Conservation (phyloP, 164 flowering plant species). For the Taxillus chinensis region DNA sequence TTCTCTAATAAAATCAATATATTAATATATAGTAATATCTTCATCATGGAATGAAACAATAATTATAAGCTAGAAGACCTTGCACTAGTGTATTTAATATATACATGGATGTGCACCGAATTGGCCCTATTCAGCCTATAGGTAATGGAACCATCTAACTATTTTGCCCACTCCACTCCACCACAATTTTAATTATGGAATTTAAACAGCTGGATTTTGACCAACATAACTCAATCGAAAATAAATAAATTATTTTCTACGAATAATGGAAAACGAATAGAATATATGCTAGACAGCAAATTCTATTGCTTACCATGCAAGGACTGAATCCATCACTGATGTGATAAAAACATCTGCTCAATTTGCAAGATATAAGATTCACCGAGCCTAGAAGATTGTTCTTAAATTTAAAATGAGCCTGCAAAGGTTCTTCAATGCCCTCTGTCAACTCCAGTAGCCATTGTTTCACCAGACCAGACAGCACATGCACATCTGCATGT, state of each 20-base stretch:
- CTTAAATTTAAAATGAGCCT: slow-evolving; percentile 58
- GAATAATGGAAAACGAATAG: neutral
- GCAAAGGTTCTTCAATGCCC: slow-evolving; percentile 44
- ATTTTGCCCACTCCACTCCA: neutral
- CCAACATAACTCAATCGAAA: no score
- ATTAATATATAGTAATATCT: no score
- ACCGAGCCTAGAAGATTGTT: slow-evolving; percentile 33
- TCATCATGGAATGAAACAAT: no score
- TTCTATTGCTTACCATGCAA: slow-evolving; percentile 44
- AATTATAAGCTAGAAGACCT: no score
- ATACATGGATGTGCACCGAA: neutral
- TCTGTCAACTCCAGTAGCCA: slow-evolving; percentile 72
- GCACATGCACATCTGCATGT: slow-evolving; percentile 42
- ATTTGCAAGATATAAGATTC: slow-evolving; percentile 53
- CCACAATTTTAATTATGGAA: neutral
- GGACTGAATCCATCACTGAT: slow-evolving; percentile 49
- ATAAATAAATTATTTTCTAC: no score
- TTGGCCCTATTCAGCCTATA: neutral
- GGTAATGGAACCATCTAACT: no score
- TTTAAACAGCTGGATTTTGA: no score
- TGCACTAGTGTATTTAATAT: no score
- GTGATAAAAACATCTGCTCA: slow-evolving; percentile 32
- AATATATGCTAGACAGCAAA: neutral
- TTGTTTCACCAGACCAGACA: slow-evolving; percentile 47
- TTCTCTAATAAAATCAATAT: no score